A percentile compares a stretch with the other conserved stretches of the same genome.
Evolutionary conservation across 331 rosid genomes (phyloP).

Genomic region (Dryas integrifolia): DNA sequence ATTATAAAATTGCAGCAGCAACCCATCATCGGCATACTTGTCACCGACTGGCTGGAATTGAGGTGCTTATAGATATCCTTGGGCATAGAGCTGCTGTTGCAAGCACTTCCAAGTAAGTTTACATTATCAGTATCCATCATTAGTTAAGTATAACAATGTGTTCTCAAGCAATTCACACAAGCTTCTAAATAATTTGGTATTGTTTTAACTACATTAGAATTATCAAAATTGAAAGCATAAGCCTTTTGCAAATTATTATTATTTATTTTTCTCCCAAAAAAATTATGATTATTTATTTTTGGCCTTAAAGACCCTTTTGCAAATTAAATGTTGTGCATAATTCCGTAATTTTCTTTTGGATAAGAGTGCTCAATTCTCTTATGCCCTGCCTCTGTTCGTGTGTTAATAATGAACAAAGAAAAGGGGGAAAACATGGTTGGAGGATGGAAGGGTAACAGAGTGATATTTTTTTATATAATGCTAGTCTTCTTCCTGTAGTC

Average conservation of each 20-base stretch:
- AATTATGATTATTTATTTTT: background rate
- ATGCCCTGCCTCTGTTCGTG: too few species aligned
- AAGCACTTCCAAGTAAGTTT: constrained; percentile 78
- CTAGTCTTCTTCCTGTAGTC: background rate
- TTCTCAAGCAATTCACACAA: background rate
- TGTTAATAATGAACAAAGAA: too few species aligned
- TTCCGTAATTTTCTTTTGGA: background rate
- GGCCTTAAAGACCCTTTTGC: background rate
- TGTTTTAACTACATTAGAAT: background rate
- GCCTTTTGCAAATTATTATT: background rate
- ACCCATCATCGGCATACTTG: constrained; percentile 79
- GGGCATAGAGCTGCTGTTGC: constrained; percentile 71
- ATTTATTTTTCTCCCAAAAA: background rate
- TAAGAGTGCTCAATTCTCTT: background rate
- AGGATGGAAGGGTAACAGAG: background rate
- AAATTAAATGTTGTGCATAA: too few species aligned
- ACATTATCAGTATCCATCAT: constrained; percentile 7
- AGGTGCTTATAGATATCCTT: constrained; percentile 67
- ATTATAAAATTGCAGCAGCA: constrained; percentile 80
- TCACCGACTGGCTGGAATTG: constrained; percentile 77
- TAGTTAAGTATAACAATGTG: background rate
- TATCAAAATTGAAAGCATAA: background rate
- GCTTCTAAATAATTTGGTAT: constrained; percentile 3
- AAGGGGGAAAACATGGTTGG: too few species aligned
- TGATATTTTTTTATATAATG: background rate